phyloP scores from a whole-genome alignment of 768 basidiomycete genomes.

The Boletus rufocinnamomeus region DNA sequence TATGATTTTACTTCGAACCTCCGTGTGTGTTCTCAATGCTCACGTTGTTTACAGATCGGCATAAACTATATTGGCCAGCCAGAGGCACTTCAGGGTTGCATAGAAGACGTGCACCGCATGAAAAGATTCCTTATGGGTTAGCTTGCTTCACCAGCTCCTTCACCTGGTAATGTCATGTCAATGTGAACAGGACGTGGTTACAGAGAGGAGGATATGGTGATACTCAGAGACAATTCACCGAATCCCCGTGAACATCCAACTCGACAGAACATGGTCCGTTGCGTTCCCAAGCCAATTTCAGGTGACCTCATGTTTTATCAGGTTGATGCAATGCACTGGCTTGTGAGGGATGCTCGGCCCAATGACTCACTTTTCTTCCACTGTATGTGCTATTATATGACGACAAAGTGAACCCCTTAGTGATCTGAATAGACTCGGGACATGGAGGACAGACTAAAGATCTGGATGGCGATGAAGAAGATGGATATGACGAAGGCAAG shows the following conservation, averaged over 20 bases:
- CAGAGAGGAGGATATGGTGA: constrained; percentile 77
- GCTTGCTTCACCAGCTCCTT: constrained; percentile 23
- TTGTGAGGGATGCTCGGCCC: constrained; percentile 75
- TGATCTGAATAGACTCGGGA: constrained; percentile 65
- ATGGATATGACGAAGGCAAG: constrained; percentile 78
- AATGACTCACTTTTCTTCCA: constrained; percentile 93
- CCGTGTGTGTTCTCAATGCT: not conserved
- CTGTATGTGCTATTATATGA: constrained; percentile 46
- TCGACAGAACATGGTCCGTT: constrained; percentile 72
- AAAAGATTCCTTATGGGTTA: constrained; percentile 71
- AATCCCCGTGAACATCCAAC: constrained; percentile 73
- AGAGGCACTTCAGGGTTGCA: constrained; percentile 78
- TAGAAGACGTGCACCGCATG: constrained; percentile 89
- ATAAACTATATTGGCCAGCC: constrained; percentile 80
- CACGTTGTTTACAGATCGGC: constrained; percentile 59
- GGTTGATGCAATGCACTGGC: constrained; percentile 87
- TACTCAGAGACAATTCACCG: constrained; percentile 74
- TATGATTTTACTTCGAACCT: constrained; percentile 39
- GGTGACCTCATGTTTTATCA: constrained; percentile 26
- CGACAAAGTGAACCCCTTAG: not conserved
- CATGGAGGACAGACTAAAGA: constrained; percentile 94
- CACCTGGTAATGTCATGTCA: not conserved
- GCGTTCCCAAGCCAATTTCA: not conserved
- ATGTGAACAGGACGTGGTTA: constrained; percentile 48
- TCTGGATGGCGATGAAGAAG: constrained; percentile 77